Base-by-base conservation (phyloP, 2,329 filamentous ascomycete genomes). In the Penicillium hordei region DNA sequence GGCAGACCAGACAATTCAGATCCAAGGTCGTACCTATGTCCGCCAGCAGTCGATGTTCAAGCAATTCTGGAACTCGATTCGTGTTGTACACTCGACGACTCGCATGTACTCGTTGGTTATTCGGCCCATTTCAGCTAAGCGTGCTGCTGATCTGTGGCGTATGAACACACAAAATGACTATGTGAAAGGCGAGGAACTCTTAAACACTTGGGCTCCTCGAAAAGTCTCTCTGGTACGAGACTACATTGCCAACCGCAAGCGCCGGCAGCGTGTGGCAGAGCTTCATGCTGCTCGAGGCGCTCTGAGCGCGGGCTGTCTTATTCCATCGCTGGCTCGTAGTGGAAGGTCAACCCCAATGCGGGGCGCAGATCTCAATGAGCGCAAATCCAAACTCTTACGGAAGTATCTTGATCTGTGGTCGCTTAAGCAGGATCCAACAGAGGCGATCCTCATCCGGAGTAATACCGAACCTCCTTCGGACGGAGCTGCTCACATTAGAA, bases 131-230 rank as follows among this genome's bases (percentile, higher is more conserved):
- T 92, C 92, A 3, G 92, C 96, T 50, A 97, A 97, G 76, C 86
- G 91, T 46, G 91, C 92, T 0, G 91, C 91, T 3, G 94, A 99
- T 72, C 81, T 99, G 13, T 99, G 94, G 94, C 86, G 94, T 54
- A 91, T 97, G 86, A 95, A 92, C 73, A 97, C 93, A 17, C 88
- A 91, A 59, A 89, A 96, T 68, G 91, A 96, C 72, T 97, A 97
- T 70, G 90, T 99, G 67, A 97, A 96, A 74, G 94, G 94, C 55
- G 93, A 99, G 75, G 94, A 99, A 74, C 83, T 88, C 48, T 80
- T 99, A 39, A 86, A 82, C 2, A 86, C 87, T 56, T 99, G 94
- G 94, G 86, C 88, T 8, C 93, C 94, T 2, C 85, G 94, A 42
- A 92, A 94, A 36, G 90, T 97, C 3, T 95, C 91, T 0, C 79